Conservation (phyloP, 352 stramenopile genomes). For the Peronospora belbahrii region DNA sequence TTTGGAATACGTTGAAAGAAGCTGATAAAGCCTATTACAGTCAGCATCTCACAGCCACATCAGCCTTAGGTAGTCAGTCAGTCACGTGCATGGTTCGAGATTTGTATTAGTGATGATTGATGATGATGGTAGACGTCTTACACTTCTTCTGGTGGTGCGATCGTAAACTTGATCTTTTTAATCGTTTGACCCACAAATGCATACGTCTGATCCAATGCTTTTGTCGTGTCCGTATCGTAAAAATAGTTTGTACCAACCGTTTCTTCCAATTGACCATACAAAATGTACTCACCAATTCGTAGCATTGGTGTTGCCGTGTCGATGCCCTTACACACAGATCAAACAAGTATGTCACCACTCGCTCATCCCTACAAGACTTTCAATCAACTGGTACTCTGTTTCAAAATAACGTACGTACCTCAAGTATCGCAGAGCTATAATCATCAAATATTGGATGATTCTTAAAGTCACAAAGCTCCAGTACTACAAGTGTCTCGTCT, state of each 20-base stretch:
- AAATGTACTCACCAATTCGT: slow-evolving; percentile 59
- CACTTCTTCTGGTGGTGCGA: slow-evolving; percentile 47
- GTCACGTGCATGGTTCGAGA: too few species aligned
- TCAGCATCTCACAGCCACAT: too few species aligned
- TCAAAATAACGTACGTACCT: slow-evolving; percentile 38
- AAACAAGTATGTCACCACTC: not conserved
- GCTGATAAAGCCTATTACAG: too few species aligned
- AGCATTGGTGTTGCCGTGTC: slow-evolving; percentile 56
- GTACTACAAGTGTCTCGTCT: slow-evolving; percentile 60
- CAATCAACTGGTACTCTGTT: not conserved
- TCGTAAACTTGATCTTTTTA: slow-evolving; percentile 78
- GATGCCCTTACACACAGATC: slow-evolving; percentile 36
- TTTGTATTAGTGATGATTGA: too few species aligned
- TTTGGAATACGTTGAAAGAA: too few species aligned
- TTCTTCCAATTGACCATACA: slow-evolving; percentile 64
- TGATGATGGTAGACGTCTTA: too few species aligned
- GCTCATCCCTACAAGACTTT: not conserved
- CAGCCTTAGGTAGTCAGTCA: too few species aligned
- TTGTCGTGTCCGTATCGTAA: slow-evolving; percentile 57
- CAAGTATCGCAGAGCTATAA: slow-evolving; percentile 49
- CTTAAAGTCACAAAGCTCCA: slow-evolving; percentile 76
- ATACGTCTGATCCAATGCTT: slow-evolving; percentile 36
- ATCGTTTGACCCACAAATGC: slow-evolving; percentile 58
- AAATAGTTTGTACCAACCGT: slow-evolving; percentile 75
- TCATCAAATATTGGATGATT: slow-evolving; percentile 74